phyloP scores from a whole-genome alignment of 345 rosid species.

The Turnera subulata region DNA sequence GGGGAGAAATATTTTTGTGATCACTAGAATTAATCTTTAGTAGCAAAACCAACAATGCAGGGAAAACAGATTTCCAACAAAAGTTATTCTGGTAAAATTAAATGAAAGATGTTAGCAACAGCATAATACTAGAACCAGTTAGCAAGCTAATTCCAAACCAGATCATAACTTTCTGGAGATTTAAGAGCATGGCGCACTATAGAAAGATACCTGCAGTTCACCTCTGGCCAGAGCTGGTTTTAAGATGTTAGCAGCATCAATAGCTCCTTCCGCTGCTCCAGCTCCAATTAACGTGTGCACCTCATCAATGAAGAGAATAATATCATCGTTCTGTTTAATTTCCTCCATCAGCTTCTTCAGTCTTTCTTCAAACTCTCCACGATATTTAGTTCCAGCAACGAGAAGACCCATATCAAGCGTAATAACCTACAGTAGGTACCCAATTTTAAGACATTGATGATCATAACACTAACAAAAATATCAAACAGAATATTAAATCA shows the following conservation, averaged over 20 bases:
- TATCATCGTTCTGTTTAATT: constrained; percentile 97
- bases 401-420: constrained; percentile 99
- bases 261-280: constrained; percentile 99
- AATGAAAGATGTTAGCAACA: too few relatives aligned
- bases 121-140: neutral
- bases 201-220: constrained; percentile 79
- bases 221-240: constrained; percentile 99
- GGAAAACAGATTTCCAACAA: too few relatives aligned
- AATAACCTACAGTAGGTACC: constrained; percentile 56
- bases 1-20: neutral
- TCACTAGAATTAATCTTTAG: neutral
- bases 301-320: constrained; percentile 96
- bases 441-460: neutral
- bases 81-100: too few relatives aligned
- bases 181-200: neutral
- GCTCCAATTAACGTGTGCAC: constrained; percentile 98
- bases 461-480: neutral
- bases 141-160: too few relatives aligned
- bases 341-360: constrained; percentile 99
- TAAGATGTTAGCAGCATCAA: constrained; percentile 98
- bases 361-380: constrained; percentile 98
- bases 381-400: constrained; percentile 98
- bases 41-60: neutral
- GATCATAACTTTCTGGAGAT: too few relatives aligned
- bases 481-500: neutral